Conservation (phyloP, 768 basidiomycete species). For the Sarcomyxa edulis region DNA sequence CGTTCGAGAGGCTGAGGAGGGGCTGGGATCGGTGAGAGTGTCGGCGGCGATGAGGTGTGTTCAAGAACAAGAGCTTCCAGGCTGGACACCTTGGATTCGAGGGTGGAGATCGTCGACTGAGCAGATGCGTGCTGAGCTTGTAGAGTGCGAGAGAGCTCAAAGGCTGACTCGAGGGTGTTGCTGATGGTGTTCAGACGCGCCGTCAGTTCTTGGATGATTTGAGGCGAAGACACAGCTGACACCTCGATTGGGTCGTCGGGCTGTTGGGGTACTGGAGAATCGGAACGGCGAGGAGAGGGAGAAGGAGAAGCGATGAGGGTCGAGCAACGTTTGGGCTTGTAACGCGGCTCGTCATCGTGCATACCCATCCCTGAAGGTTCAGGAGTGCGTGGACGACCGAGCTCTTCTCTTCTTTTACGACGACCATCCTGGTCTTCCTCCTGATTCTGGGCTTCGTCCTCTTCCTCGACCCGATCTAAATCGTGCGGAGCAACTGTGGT, state of each 20-base stretch:
- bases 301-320: no score
- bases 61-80: slow-evolving; percentile 70
- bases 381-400: slow-evolving; percentile 74
- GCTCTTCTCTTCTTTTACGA: slow-evolving; percentile 46
- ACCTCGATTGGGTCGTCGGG: no score
- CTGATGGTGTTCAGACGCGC: slow-evolving; percentile 58
- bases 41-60: slow-evolving; percentile 34
- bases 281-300: no score
- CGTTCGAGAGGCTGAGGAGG: slow-evolving; percentile 21
- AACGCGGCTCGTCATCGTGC: slow-evolving; percentile 17
- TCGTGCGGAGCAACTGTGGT: slow-evolving; percentile 66
- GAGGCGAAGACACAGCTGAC: no score
- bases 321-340: no score
- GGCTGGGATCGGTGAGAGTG: no score
- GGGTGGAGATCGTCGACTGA: slow-evolving; percentile 61
- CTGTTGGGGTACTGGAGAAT: no score
- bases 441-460: slow-evolving; percentile 58
- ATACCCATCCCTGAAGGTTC: slow-evolving; percentile 63
- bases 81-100: slow-evolving; percentile 65
- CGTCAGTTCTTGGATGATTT: slow-evolving; percentile 52
- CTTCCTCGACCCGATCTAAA: slow-evolving; percentile 69
- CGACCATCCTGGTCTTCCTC: slow-evolving; percentile 45
- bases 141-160: slow-evolving; percentile 65
- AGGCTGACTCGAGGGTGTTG: slow-evolving; percentile 69
- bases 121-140: slow-evolving; percentile 77